phyloP scores from a whole-genome alignment of 352 stramenopile genomes.

The Pythium phragmiticola region DNA sequence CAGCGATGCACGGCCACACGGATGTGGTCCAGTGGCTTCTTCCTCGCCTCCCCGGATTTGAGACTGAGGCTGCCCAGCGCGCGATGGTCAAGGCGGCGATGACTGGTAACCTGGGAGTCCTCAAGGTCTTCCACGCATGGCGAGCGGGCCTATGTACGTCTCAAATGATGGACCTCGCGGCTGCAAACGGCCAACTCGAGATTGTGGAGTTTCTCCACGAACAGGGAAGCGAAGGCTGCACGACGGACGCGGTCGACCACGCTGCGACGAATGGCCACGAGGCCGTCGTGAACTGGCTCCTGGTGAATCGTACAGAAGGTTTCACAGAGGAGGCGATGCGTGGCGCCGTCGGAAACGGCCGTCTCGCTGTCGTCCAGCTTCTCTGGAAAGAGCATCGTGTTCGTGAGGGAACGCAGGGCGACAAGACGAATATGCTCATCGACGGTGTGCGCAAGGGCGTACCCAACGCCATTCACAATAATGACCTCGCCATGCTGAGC shows the following conservation, averaged over 20 bases:
- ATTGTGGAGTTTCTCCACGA: constrained; percentile 26
- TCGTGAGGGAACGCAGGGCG: background rate
- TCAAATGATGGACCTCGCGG: constrained; percentile 22
- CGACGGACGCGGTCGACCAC: background rate
- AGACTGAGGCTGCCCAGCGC: background rate
- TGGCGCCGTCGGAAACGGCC: constrained; percentile 12
- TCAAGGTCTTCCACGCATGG: constrained; percentile 20
- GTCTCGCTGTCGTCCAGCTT: constrained; percentile 19
- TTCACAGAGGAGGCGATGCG: constrained; percentile 10
- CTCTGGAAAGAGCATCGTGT: background rate
- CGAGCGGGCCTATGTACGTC: constrained; percentile 1
- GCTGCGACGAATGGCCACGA: background rate
- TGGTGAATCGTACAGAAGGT: constrained; percentile 8
- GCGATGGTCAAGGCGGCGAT: constrained; percentile 17
- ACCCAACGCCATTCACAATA: background rate
- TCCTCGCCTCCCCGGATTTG: background rate
- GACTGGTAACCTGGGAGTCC: constrained; percentile 22
- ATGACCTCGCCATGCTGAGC: constrained; percentile 4
- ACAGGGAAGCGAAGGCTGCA: background rate
- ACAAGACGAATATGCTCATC: background rate
- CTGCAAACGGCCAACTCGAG: constrained; percentile 22
- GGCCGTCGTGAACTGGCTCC: constrained; percentile 12
- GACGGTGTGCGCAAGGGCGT: constrained; percentile 5
- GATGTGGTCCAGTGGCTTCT: constrained; percentile 26
- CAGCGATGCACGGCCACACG: constrained; percentile 14